Evolutionary conservation across 495 filamentous ascomycete species (phyloP).

Genomic region (Penicillium atrosanguineum): DNA sequence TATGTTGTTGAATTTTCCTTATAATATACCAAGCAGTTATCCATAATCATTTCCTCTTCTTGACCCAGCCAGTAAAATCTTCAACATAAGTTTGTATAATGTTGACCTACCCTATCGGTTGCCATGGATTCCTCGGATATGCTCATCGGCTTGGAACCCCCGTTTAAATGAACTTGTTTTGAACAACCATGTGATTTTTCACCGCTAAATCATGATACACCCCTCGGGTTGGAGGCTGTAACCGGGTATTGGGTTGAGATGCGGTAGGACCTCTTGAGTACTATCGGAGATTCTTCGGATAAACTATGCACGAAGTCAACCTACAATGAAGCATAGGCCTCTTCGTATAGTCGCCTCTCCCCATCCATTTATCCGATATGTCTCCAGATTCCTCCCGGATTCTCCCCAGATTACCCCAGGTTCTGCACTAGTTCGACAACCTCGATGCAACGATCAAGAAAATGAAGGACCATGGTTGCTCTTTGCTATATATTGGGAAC

Average conservation of each 20-base stretch:
- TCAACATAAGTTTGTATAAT: too few species aligned
- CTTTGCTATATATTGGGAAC: constrained; percentile 3
- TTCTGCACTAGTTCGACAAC: background rate
- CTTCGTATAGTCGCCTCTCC: background rate
- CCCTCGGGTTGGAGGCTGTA: too few species aligned
- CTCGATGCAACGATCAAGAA: background rate
- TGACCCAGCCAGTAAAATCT: too few species aligned
- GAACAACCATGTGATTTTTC: too few species aligned
- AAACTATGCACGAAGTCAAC: background rate
- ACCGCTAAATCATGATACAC: too few species aligned
- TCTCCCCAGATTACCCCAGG: background rate
- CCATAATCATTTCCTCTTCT: too few species aligned
- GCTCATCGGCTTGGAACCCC: too few species aligned
- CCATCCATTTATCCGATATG: constrained; percentile 2
- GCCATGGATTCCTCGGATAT: too few species aligned
- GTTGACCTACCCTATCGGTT: too few species aligned
- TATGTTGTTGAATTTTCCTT: too few species aligned
- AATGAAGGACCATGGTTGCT: background rate
- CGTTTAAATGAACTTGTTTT: too few species aligned
- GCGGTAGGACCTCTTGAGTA: background rate
- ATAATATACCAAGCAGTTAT: too few species aligned
- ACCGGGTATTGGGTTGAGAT: background rate
- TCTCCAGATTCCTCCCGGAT: background rate
- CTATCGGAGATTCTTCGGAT: constrained; percentile 4
- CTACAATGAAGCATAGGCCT: background rate